Base-by-base conservation (phyloP, 1,284 basidiomycete species). In the Apiotrichum laibachii region DNA sequence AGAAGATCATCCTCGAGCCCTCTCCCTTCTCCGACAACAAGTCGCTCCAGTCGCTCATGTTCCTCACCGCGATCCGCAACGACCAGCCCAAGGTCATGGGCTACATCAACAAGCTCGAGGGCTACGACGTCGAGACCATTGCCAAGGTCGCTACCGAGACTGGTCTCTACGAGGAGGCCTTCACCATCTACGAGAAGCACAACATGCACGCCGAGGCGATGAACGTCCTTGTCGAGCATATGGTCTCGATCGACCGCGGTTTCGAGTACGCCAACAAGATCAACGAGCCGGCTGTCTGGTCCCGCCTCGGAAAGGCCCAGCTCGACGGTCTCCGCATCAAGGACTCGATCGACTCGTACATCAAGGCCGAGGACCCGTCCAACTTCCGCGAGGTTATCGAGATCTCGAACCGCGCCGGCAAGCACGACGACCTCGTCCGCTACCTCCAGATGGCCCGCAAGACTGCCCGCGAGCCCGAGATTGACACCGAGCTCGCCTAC, bases 361-460 rank as follows among this genome's bases (percentile, higher is more conserved):
- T 98, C 85, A 97, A 96, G 82, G 94, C 96, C 18, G 89, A 92
- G 71, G 96, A 99, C 77, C 90, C 96, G 8, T 86, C 87, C 51
- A 99, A 99, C 82, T 99, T 91, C 71, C 83, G 84, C 31, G 96
- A 99, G 79, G 92, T 99, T 69, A 95, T 96, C 69, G 96, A 99
- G 79, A 97, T 98, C 64, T 87, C 94, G 55, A 89, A 88, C 75
- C 92, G 88, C 65, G 94, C 96, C 13, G 96, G 93, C 72, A 98
- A 99, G 80, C 90, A 98, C 72, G 96, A 99, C 73, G 96, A 99
- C 76, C 87, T 99, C 56, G 94, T 99, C 56, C 87, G 93, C 62
- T 99, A 88, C 83, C 83, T 99, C 26, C 96, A 99, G 79, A 99
- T 99, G 96, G 93, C 96, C n/a, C 88, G 96, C 77, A 99, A 97